Base-by-base conservation (phyloP, 495 filamentous ascomycete species). In the Penicillium bialowiezense region DNA sequence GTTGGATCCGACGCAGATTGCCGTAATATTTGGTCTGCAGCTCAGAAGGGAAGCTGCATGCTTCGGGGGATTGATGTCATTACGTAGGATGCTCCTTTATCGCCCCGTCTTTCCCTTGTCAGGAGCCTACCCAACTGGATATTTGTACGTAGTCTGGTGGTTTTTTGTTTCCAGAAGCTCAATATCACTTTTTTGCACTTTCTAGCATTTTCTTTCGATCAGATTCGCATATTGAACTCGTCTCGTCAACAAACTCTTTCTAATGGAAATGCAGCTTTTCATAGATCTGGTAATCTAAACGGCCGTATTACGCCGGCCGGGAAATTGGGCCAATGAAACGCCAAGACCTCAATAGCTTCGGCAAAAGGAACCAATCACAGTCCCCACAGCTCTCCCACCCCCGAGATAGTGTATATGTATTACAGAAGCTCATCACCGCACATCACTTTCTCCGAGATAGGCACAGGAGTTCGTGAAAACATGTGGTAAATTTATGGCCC, bases 11-110 rank as follows among this genome's bases (percentile, higher is more conserved):
- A 49, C 48, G 41, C 38, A 34, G 31, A 4, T 3, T 26, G 8
- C 3, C 8, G 5, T 32, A 13, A 32, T 32, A 10, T 32, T 32
- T 8, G 3, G 29, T 10, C 12, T 21, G 6, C 7, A 44, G 45
- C 56, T 57, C 23, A 44, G 45, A 63, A 61, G 52, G 60, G 61
- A 62, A 64, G 58, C 58, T 64, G 38, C 21, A 62, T 54, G 54
- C 48, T 57, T 17, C 46, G 56, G 54, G 50, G 51, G 40, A 45
- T 53, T 62, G 61, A 62, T 62, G 54, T 61, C 58, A 64, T 61
- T 44, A n/a, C n/a, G n/a, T n/a, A n/a, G n/a, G n/a, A n/a, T n/a
- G n/a, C n/a, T n/a, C n/a, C n/a, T n/a, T n/a, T n/a, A n/a, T n/a
- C n/a, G n/a, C n/a, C n/a, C n/a, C n/a, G n/a, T n/a, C n/a, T n/a